phyloP scores from a whole-genome alignment of 768 basidiomycete species.

The Suillus occidentalis region DNA sequence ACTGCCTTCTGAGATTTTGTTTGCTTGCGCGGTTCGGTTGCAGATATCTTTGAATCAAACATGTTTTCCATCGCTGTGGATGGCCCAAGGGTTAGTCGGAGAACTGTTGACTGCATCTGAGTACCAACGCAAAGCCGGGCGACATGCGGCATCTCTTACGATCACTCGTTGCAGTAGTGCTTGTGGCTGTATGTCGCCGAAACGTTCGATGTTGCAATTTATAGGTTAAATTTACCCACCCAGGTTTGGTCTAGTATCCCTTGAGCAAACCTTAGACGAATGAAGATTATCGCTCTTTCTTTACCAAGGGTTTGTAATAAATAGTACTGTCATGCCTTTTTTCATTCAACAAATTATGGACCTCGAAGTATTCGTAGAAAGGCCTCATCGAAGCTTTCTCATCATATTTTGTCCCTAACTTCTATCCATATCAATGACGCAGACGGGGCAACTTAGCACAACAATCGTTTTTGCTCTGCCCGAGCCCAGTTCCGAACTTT shows the following conservation, averaged over 20 bases:
- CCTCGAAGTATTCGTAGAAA: background rate
- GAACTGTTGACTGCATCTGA: slow-evolving; percentile 88
- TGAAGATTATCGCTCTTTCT: background rate
- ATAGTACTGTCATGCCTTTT: slow-evolving; percentile 33
- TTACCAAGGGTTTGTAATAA: background rate
- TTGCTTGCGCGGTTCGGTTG: background rate
- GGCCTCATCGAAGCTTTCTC: slow-evolving; percentile 1
- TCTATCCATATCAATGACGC: slow-evolving; percentile 8
- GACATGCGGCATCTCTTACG: slow-evolving; percentile 85
- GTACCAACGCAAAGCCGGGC: slow-evolving; percentile 91
- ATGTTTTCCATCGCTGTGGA: slow-evolving; percentile 74
- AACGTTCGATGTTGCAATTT: slow-evolving; percentile 6
- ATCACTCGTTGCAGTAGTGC: slow-evolving; percentile 81
- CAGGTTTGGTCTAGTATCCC: background rate
- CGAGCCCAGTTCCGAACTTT: background rate
- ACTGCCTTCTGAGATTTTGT: background rate
- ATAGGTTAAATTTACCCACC: background rate
- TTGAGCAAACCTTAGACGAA: background rate
- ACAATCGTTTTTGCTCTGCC: background rate
- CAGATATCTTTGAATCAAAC: background rate
- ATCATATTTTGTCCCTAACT: slow-evolving; percentile 25
- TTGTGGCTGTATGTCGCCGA: slow-evolving; percentile 74
- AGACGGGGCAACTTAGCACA: background rate
- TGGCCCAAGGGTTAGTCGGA: slow-evolving; percentile 72
- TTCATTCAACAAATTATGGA: background rate